Base-by-base conservation (phyloP, 2,329 filamentous ascomycete genomes). In the Ascochyta viciae-villosae region DNA sequence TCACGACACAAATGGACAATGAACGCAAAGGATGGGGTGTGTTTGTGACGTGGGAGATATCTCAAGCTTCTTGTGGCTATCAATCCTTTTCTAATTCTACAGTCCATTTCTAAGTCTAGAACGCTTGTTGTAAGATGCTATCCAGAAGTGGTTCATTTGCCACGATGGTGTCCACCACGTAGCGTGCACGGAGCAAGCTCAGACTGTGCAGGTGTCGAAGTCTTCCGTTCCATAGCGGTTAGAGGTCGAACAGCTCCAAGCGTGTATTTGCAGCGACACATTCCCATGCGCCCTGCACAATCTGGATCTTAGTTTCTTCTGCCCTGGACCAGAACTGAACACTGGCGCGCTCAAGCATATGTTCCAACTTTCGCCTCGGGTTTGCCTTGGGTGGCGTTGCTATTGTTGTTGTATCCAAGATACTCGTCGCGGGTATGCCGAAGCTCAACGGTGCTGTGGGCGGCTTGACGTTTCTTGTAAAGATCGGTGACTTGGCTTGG, bases 401-500 rank as follows among this genome's bases (percentile, higher is more conserved):
- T 49, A 22, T 40, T 31, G 16, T 33, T 23, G 24, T 42, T 26
- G 10, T 48, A 37, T 5, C 27, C 29, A 3, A 48, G 23, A 15
- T 50, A 29, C 19, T 44, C 26, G 6, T 55, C 42, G 13, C 33
- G 54, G 34, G 53, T 45, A 10, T 34, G 46, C 29, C 55, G 57
- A 9, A 62, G 53, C 37, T 62, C 57, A 22, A 50, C 31, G 31
- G 40, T 33, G 15, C 50, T 43, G 10, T 46, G 34, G 12, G 26
- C 27, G 1, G 39, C 39, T 22, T 51, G 40, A 15, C 60, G 56
- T 47, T 62, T 62, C 26, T 59, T 46, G 24, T 62, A 59, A 2
- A 57, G 19, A 10, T 62, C 60, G 2, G 62, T 63, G 16, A 70
- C 57, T 53, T 72, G 64, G 13, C 72, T 69, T 2, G 24, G 24